Evolutionary conservation across 2,329 filamentous ascomycete genomes (phyloP), one percentile per base, ranked within the genome.

Genomic region (Fusarium siculi): DNA sequence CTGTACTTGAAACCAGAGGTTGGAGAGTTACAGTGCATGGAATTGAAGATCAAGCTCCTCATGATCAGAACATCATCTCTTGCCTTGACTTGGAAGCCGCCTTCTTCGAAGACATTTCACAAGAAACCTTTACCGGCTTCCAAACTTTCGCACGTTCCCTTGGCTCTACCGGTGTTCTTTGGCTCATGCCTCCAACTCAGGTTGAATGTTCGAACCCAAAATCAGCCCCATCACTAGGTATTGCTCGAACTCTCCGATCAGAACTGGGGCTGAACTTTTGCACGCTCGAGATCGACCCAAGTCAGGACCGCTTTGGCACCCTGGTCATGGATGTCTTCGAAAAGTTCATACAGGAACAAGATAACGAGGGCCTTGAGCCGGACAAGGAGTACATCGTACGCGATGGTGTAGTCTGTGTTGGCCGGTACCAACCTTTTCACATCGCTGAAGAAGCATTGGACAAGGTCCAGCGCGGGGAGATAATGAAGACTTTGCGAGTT

Each of bases 221-320:
- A 28, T 63, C 63, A 3, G 56, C 66, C 12, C 66, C 58, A 37
- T 49, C 56, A 23, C 42, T 69, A 2, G 66, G 66, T 0, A 30
- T 67, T 12, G 46, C 66, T 34, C 63, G 66, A 1, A 67, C 66
- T 4, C 36, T 69, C 18, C 66, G 66, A 9, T 69, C 63, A 3
- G 66, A 69, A 36, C 10, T 69, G 4, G 66, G 44, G 21, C 18
- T 63, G 18, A 43, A 21, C 15, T 36, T 69, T n/a, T 62, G 63
- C 16, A 67, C 66, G 2, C 56, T 69, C 12, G 66, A 69, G 34
- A n/a, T n/a, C n/a, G n/a, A n/a, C n/a, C n/a, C n/a, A n/a, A n/a
- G n/a, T n/a, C n/a, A n/a, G n/a, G n/a, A n/a, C n/a, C n/a, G n/a
- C n/a, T n/a, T n/a, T n/a, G n/a, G n/a, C n/a, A n/a, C n/a, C n/a